A percentile compares a stretch with the other conserved stretches of the same genome.
Evolutionary conservation across 306 rosid genomes (phyloP).

Genomic region (Lathyrus sativus): DNA sequence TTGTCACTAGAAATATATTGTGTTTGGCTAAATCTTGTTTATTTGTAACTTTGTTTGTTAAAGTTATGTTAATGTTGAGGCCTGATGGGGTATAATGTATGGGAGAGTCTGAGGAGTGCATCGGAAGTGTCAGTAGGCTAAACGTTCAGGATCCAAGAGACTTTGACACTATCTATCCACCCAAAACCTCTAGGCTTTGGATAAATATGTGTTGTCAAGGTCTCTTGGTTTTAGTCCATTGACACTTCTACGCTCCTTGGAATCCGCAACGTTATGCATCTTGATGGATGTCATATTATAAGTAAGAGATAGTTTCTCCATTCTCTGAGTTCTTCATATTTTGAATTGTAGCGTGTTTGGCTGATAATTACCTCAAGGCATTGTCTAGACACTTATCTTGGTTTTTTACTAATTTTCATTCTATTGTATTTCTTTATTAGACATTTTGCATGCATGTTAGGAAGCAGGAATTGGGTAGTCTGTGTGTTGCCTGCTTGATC

Average conservation of each 20-base stretch:
- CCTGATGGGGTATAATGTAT: neutral
- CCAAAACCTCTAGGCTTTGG: too few species aligned
- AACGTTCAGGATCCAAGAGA: too few species aligned
- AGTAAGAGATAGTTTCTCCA: neutral
- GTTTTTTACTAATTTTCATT: conserved; percentile 4
- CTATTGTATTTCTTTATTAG: neutral
- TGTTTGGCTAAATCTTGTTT: conserved; percentile 5
- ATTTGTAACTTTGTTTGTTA: neutral
- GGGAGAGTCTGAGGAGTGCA: too few species aligned
- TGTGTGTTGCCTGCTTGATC: conserved; percentile 8
- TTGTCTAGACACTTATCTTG: conserved; percentile 6
- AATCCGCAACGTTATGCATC: neutral
- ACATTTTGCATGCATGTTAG: conserved; percentile 8
- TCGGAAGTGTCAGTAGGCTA: too few species aligned
- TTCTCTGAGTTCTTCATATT: neutral
- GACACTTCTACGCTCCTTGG: too few species aligned
- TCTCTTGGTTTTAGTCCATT: too few species aligned
- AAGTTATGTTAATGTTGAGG: conserved; percentile 12
- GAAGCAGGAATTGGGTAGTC: neutral
- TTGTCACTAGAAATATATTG: neutral
- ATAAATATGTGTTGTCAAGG: too few species aligned
- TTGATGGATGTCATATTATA: neutral
- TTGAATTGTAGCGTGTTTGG: neutral
- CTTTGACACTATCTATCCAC: too few species aligned
- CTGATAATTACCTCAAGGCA: neutral